These are phyloP conservation scores for Metschnikowia amazonensis DNA, from an alignment of 805 yeast species.

Conservation along the genomic window DNA sequence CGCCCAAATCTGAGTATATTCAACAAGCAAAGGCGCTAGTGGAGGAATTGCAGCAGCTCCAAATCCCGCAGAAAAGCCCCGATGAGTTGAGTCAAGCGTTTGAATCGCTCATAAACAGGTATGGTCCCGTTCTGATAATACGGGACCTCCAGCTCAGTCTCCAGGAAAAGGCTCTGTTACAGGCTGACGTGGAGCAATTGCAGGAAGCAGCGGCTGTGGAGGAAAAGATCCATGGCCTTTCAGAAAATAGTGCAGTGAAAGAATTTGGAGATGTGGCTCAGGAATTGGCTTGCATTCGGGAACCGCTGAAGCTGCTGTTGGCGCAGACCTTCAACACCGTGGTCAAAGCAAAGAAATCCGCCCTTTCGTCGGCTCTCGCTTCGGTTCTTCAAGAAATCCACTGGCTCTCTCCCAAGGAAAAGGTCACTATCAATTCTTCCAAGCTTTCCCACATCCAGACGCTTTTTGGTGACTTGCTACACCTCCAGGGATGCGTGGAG, in stretches of 20 bases:
- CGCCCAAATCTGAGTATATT: neutral
- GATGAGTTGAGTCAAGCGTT: neutral
- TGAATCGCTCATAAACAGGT: neutral
- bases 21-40: neutral
- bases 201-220: constrained; percentile 7
- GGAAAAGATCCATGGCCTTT: constrained; percentile 3
- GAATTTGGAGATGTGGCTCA: constrained; percentile 14
- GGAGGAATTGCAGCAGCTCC: neutral
- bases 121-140: neutral
- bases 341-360: neutral
- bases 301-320: constrained; percentile 3
- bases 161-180: neutral
- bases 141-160: neutral
- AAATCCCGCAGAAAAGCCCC: neutral
- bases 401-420: constrained; percentile 24
- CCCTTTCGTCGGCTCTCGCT: constrained; percentile 15
- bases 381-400: constrained; percentile 16
- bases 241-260: neutral
- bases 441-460: constrained; percentile 9
- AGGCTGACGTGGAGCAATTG: neutral
- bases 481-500: constrained; percentile 30
- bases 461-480: constrained; percentile 19
- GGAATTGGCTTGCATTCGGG: constrained; percentile 3
- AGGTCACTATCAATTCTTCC: constrained; percentile 13
- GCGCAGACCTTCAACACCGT: constrained; percentile 3